Evolutionary conservation across 2,329 filamentous ascomycete species (phyloP).

Genomic region (Trichoderma harzianum): DNA sequence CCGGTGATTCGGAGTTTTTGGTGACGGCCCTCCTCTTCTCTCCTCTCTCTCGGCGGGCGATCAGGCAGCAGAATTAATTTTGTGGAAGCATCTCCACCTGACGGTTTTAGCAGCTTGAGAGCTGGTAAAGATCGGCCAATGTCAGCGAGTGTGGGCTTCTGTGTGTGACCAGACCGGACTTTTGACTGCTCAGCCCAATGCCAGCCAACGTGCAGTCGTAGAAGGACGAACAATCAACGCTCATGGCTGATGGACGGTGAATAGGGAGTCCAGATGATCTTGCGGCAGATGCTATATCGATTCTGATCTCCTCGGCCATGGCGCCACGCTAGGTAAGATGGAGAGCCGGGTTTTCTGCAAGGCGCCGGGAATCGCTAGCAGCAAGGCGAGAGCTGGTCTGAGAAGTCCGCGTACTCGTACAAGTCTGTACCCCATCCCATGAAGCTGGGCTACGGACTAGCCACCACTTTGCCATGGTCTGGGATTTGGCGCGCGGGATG

Average conservation of each 20-base stretch:
- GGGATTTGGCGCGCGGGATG: constrained; percentile 8
- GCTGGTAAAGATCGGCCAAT: not conserved
- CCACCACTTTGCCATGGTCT: not conserved
- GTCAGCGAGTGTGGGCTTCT: not conserved
- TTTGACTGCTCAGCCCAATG: not conserved
- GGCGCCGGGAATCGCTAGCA: not conserved
- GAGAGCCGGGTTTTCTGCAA: not conserved
- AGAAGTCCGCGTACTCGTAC: not conserved
- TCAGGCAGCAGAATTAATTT: constrained; percentile 23
- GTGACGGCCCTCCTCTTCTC: constrained; percentile 1
- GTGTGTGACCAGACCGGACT: not conserved
- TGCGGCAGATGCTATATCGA: not conserved
- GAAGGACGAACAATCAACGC: not conserved
- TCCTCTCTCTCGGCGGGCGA: not conserved
- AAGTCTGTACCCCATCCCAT: not conserved
- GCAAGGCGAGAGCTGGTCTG: not conserved
- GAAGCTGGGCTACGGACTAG: not conserved
- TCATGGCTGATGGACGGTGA: not conserved
- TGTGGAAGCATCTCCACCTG: constrained; percentile 17
- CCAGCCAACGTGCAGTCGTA: not conserved
- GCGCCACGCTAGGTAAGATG: constrained; percentile 1
- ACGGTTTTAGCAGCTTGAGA: not conserved
- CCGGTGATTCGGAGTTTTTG: constrained; percentile 11
- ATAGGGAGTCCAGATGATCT: not conserved
- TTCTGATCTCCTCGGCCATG: not conserved